Evolutionary conservation across 2,329 filamentous ascomycete species (phyloP).

Genomic region (Monilinia fructigena): DNA sequence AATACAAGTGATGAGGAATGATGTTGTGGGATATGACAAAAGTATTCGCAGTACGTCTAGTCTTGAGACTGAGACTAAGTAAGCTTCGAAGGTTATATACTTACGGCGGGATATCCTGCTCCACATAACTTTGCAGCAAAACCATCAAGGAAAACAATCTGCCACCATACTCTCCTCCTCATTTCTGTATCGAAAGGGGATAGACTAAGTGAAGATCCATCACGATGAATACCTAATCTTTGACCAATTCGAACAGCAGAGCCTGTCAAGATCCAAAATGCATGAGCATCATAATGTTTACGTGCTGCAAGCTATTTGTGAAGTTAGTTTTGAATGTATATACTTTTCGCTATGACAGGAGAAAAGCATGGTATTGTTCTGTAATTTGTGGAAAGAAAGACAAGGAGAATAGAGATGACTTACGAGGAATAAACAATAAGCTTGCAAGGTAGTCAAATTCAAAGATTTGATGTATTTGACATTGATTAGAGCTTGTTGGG

Average conservation of each 20-base stretch:
- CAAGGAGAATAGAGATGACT: slow-evolving; percentile 31
- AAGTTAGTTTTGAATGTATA: neutral
- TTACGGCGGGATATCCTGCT: slow-evolving; percentile 42
- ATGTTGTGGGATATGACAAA: too few relatives aligned
- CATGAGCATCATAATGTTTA: slow-evolving; percentile 43
- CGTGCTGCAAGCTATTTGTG: slow-evolving; percentile 40
- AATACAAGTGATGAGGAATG: too few relatives aligned
- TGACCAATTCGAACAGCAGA: slow-evolving; percentile 49
- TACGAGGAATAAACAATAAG: slow-evolving; percentile 66
- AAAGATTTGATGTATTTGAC: slow-evolving; percentile 64
- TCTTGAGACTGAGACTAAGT: neutral
- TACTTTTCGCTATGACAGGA: neutral
- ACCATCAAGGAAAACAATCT: slow-evolving; percentile 60
- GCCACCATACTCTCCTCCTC: slow-evolving; percentile 61
- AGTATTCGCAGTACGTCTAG: neutral
- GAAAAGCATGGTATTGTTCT: too few relatives aligned
- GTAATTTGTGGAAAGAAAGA: neutral
- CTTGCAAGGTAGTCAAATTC: slow-evolving; percentile 65
- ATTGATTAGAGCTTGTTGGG: slow-evolving; percentile 66
- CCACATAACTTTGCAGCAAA: slow-evolving; percentile 56
- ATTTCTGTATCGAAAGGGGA: slow-evolving; percentile 58
- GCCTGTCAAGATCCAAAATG: slow-evolving; percentile 51
- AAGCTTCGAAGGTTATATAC: neutral
- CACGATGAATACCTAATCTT: slow-evolving; percentile 50
- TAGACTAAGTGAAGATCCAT: slow-evolving; percentile 41